These are phyloP conservation scores for Sarocladiaceae sp. DNA, from an alignment of 2,329 filamentous ascomycete species.

Conservation along the genomic window DNA sequence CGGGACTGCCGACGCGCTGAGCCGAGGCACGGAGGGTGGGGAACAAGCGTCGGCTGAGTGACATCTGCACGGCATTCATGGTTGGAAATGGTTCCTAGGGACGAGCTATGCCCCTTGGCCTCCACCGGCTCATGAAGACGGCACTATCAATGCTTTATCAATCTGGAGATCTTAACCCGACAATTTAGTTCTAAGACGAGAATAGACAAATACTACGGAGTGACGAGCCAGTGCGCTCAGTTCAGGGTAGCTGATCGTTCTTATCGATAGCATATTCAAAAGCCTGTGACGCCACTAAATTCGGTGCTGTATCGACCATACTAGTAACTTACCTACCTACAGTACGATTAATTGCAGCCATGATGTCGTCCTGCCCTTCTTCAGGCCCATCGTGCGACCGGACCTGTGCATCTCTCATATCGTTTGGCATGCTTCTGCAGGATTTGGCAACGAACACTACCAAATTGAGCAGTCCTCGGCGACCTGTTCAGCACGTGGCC, in stretches of 20 bases:
- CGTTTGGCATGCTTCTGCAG: constrained; percentile 32
- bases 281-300: too few relatives aligned
- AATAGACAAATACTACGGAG: too few relatives aligned
- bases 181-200: too few relatives aligned
- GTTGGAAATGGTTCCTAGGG: not conserved
- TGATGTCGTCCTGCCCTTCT: constrained; percentile 5
- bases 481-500: too few relatives aligned
- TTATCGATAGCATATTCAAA: too few relatives aligned
- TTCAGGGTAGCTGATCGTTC: not conserved
- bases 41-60: not conserved
- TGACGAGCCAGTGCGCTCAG: too few relatives aligned
- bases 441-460: constrained; percentile 25
- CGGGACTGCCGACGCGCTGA: constrained; percentile 1
- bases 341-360: too few relatives aligned
- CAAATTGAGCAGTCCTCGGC: not conserved
- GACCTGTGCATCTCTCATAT: constrained; percentile 29
- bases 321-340: too few relatives aligned
- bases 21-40: constrained; percentile 9
- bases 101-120: not conserved
- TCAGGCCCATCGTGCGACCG: constrained; percentile 21
- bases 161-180: too few relatives aligned
- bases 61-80: not conserved
- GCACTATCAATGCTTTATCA: not conserved
- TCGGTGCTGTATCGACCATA: too few relatives aligned
- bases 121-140: not conserved